These are phyloP conservation scores for Lentinula lateritia DNA, from an alignment of 768 basidiomycete species.

Conservation along the genomic window DNA sequence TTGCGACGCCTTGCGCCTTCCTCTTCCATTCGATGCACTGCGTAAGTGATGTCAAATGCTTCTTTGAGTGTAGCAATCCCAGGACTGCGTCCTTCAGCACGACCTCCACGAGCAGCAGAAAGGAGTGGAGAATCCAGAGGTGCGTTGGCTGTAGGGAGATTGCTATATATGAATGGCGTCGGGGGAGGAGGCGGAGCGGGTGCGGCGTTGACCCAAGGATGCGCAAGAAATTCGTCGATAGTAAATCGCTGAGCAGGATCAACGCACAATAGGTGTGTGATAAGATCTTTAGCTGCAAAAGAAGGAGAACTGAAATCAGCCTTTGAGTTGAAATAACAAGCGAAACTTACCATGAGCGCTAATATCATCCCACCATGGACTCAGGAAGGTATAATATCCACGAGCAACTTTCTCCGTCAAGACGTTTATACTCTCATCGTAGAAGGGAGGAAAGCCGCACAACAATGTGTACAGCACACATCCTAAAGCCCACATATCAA, in stretches of 20 bases:
- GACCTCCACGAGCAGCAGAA: slow-evolving; percentile 69
- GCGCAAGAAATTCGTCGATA: slow-evolving; percentile 94
- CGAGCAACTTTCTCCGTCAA: slow-evolving; percentile 97
- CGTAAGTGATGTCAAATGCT: slow-evolving; percentile 98
- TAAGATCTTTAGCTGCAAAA: slow-evolving; percentile 82
- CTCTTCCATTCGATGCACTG: slow-evolving; percentile 99
- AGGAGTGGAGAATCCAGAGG: slow-evolving; percentile 90
- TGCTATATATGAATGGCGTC: slow-evolving; percentile 50
- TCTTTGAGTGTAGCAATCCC: slow-evolving; percentile 92
- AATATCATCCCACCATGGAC: slow-evolving; percentile 99
- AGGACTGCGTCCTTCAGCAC: slow-evolving; percentile 80
- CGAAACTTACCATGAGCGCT: slow-evolving; percentile 58
- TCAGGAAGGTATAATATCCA: slow-evolving; percentile 97
- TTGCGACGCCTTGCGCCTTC: slow-evolving; percentile 86
- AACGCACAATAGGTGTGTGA: slow-evolving; percentile 90
- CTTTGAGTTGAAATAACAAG: too few species aligned
- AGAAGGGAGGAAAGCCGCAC: slow-evolving; percentile 97
- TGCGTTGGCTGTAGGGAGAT: slow-evolving; percentile 20
- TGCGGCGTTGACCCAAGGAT: slow-evolving; percentile 87
- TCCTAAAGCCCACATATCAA: slow-evolving; percentile 99
- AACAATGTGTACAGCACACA: slow-evolving; percentile 98
- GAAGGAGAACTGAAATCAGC: too few species aligned
- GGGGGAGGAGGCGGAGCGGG: slow-evolving; percentile 60
- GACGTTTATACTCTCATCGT: slow-evolving; percentile 97
- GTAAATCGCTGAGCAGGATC: slow-evolving; percentile 95